A percentile compares a stretch with the other conserved stretches of the same genome.
phyloP scores from a whole-genome alignment of 371 early-diverging fungal species.

The Mucor ambiguus region DNA sequence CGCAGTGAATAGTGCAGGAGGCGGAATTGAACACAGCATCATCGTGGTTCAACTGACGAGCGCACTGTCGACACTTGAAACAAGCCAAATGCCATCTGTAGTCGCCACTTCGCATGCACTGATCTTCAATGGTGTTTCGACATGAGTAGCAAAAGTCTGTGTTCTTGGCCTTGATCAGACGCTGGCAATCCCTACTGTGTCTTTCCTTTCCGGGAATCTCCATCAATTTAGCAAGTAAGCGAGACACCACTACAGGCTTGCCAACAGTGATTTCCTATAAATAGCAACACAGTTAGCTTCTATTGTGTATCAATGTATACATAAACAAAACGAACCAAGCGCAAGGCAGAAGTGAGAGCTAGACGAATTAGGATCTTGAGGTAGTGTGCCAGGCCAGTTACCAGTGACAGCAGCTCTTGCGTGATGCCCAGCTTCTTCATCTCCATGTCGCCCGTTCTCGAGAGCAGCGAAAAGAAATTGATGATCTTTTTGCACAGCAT shows the following conservation, averaged over 20 bases:
- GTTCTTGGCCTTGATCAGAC: slow-evolving; percentile 46
- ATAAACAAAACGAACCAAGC: slow-evolving; percentile 48
- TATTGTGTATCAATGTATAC: neutral
- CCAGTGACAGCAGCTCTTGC: slow-evolving; percentile 86
- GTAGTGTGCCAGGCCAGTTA: slow-evolving; percentile 91
- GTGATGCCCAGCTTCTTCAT: slow-evolving; percentile 73
- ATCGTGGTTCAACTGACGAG: slow-evolving; percentile 38
- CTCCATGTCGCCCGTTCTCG: slow-evolving; percentile 75
- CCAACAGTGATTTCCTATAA: slow-evolving; percentile 39
- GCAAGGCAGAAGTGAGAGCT: slow-evolving; percentile 85
- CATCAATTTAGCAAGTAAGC: slow-evolving; percentile 64
- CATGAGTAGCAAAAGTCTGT: slow-evolving; percentile 86
- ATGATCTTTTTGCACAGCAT: slow-evolving; percentile 76
- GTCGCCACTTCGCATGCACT: slow-evolving; percentile 72
- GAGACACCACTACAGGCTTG: slow-evolving; percentile 52
- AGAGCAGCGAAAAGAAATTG: slow-evolving; percentile 90
- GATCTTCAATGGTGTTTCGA: slow-evolving; percentile 81
- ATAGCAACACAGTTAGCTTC: slow-evolving; percentile 5
- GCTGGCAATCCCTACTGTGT: slow-evolving; percentile 48
- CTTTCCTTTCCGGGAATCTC: slow-evolving; percentile 59
- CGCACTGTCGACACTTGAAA: slow-evolving; percentile 74
- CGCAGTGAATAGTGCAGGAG: slow-evolving; percentile 52
- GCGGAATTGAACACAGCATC: slow-evolving; percentile 50
- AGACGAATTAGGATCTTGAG: slow-evolving; percentile 89
- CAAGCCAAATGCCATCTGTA: slow-evolving; percentile 85